These are phyloP conservation scores for Glomus cerebriforme DNA, from an alignment of 192 early-diverging fungal species.

Conservation along the genomic window DNA sequence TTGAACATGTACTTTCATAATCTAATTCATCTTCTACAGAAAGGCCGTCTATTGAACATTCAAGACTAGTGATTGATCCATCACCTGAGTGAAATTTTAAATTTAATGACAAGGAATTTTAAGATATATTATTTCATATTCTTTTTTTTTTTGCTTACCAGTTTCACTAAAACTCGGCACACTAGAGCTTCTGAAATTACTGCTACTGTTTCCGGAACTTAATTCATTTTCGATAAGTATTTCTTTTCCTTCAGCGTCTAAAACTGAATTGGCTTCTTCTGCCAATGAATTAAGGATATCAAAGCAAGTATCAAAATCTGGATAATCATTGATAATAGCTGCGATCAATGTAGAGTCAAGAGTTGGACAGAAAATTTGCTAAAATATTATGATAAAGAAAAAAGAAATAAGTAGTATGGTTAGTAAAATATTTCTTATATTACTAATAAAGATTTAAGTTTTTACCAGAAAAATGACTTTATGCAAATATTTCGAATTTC, in stretches of 20 bases:
- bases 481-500: neutral
- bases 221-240: neutral
- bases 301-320: neutral
- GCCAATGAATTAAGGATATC: slow-evolving; percentile 4
- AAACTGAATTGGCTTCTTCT: slow-evolving; percentile 5
- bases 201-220: neutral
- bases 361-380: neutral
- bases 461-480: neutral
- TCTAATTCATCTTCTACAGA: neutral
- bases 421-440: neutral
- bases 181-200: neutral
- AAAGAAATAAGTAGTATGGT: neutral
- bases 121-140: neutral
- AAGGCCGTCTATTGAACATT: neutral
- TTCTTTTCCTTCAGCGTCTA: slow-evolving; percentile 8
- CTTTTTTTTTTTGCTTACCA: neutral
- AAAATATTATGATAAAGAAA: neutral
- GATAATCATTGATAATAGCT: neutral
- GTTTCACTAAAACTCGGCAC: neutral
- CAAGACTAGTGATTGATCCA: neutral
- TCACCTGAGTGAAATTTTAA: neutral
- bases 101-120: too few species aligned
- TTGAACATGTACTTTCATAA: too few species aligned
- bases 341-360: slow-evolving; percentile 23
- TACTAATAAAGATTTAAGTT: neutral